Evolutionary conservation across 805 yeast species (phyloP), one percentile per base, ranked within the genome.

Genomic region (Suhomyces emberorum): DNA sequence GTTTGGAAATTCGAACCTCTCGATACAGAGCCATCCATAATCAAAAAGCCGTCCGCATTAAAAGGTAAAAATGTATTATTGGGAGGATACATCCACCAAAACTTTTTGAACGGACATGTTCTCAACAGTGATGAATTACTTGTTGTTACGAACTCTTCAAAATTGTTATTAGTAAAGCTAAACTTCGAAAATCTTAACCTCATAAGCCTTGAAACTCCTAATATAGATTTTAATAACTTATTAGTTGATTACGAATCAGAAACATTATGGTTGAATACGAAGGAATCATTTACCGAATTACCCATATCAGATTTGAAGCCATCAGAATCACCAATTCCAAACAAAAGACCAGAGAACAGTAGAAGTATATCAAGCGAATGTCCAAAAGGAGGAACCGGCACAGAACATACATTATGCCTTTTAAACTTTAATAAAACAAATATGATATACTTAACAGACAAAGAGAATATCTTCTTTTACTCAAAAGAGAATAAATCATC

Each of bases 51-150:
- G 14, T 25, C 22, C 2, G 32, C 36, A 20, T 56, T 83, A 7
- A 65, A 65, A 31, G 88, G 89, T 0, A 69, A 81, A 36, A 83
- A 76, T 46, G 77, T 76, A 1, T 59, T 81, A 0, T 56, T 83
- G 29, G 81, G 81, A 1, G 54, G 54, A 5, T 64, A 63, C 24
- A 57, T 77, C 11, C 69, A 72, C 39, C 63, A 70, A n/a, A 70
- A 69, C 36, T 81, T 81, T 48, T 63, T 73, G 3, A 63, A 66
- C 16, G 64, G 63, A 2, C 47, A 58, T 18, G 44, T 59, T 6
- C 35, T 67, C 18, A 63, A 59, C 37, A 53, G 46, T 14, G 61
- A 59, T n/a, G 71, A 70, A 32, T 26, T 71, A 8, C 39, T 70
- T 14, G 37, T 72, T 3, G 41, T 59, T 10, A 57, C 70, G 1